Evolutionary conservation across 371 early-diverging fungal species (phyloP).

Genomic region (Lichtheimia corymbifera): DNA sequence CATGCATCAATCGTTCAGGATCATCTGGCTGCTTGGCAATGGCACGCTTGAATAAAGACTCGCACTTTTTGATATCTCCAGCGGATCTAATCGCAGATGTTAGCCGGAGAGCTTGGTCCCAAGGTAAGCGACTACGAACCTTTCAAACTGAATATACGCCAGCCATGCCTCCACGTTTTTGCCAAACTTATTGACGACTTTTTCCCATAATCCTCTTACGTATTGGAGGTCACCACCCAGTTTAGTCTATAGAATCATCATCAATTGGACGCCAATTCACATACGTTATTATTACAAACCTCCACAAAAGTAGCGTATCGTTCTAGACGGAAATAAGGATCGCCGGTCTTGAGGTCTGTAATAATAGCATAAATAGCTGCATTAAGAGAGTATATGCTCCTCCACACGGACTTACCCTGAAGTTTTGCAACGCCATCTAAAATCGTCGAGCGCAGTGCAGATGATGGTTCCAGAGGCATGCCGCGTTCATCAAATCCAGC

Average conservation of each 20-base stretch:
- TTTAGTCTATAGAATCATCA: constrained; percentile 8
- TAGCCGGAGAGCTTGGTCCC: constrained; percentile 7
- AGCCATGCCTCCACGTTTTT: constrained; percentile 42
- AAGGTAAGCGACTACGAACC: constrained; percentile 26
- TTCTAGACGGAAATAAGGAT: constrained; percentile 61
- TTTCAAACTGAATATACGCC: constrained; percentile 43
- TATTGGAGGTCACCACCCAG: constrained; percentile 24
- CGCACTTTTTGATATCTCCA: constrained; percentile 29
- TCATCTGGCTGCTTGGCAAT: constrained; percentile 40
- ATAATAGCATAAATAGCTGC: no score
- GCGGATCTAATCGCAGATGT: constrained; percentile 5
- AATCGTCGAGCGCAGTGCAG: no score
- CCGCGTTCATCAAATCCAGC: not conserved
- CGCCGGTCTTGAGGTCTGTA: constrained; percentile 26
- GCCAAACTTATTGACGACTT: constrained; percentile 28
- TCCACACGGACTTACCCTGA: no score
- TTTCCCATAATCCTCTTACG: constrained; percentile 42
- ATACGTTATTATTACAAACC: constrained; percentile 14
- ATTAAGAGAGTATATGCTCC: no score
- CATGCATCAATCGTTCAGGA: constrained; percentile 52
- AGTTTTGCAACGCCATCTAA: no score
- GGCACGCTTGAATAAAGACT: constrained; percentile 45
- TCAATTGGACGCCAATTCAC: not conserved
- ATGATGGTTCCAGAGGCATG: no score
- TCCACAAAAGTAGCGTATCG: constrained; percentile 47